Base-by-base conservation (phyloP, 345 rosid genomes). In the Alliaria petiolata region DNA sequence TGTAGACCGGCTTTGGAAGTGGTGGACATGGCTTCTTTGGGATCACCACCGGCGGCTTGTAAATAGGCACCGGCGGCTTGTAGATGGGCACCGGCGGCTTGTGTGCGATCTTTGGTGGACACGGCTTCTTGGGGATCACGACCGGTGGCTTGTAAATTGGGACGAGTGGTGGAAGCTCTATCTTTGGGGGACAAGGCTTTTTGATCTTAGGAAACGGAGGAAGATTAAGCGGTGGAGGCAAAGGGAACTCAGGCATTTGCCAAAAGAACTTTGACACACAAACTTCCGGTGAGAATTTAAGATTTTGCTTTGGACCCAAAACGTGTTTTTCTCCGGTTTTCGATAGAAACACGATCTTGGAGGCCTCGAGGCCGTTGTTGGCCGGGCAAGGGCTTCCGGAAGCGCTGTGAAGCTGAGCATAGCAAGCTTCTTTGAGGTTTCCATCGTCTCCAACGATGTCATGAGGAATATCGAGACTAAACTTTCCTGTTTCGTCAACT, bases 341-440 rank as follows among this genome's bases (percentile, higher is more conserved):
- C 2, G 87, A 82, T 44, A 79, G 80, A 34, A 83, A 61, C 25
- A 90, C 70, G 38, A 87, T 66, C 79, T 84, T 90, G 26, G 90
- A 35, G 22, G 96, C 79, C 13, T 86, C 80, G 0, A 88, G 22
- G 45, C 85, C 86, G 8, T 70, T 71, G 31, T 79, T 77, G 15
- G 83, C 60, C 0, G 95, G 89, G 57, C 98, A 92, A 17, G 95
- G 88, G 0, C 55, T 25, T 4, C 79, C 78, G 1, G 91, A 81
- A 33, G 83, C 85, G 52, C 91, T 85, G 59, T 83, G 89, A 67
- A 92, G 91, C 64, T 85, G 93, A 12, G 96, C 98, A 54, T 90
- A 88, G 70, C 98, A 92, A 52, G 81, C 86, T 69, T 87, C 87
- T 71, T 79, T 83, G 25, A 90, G 50, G 40, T 68, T 78, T 5